phyloP scores from a whole-genome alignment of 345 rosid genomes.

The Lepidium sativum region DNA sequence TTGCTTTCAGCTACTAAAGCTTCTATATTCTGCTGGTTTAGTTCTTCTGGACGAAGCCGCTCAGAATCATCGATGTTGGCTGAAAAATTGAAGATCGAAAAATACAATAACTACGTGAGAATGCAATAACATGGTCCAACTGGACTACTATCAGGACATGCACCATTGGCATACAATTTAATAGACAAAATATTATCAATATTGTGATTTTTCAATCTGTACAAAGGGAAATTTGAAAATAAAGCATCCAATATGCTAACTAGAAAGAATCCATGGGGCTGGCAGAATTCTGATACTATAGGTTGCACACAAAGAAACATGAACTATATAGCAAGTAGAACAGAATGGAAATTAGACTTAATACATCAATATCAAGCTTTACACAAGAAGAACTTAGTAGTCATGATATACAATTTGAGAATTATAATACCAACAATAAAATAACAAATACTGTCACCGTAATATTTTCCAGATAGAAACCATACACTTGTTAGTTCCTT shows the following conservation, averaged over 20 bases:
- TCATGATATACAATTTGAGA: not conserved
- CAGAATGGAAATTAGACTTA: not conserved
- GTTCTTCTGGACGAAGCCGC: slow-evolving; percentile 91
- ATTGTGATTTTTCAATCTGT: not conserved
- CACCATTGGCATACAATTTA: not conserved
- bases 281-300: not conserved
- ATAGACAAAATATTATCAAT: not conserved
- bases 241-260: not conserved
- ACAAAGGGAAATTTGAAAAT: not conserved
- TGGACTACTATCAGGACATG: not conserved
- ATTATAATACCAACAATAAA: not conserved
- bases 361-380: not conserved
- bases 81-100: slow-evolving; percentile 29
- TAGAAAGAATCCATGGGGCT: not conserved
- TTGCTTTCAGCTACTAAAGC: slow-evolving; percentile 96
- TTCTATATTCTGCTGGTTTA: slow-evolving; percentile 97
- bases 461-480: not conserved
- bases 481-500: not conserved
- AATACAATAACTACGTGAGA: not conserved
- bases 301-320: not conserved
- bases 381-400: not conserved
- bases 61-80: slow-evolving; percentile 77
- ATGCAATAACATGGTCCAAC: not conserved
- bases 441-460: not conserved
- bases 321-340: not conserved